Base-by-base conservation (phyloP, 768 basidiomycete species). In the Polyporus arcularius region DNA sequence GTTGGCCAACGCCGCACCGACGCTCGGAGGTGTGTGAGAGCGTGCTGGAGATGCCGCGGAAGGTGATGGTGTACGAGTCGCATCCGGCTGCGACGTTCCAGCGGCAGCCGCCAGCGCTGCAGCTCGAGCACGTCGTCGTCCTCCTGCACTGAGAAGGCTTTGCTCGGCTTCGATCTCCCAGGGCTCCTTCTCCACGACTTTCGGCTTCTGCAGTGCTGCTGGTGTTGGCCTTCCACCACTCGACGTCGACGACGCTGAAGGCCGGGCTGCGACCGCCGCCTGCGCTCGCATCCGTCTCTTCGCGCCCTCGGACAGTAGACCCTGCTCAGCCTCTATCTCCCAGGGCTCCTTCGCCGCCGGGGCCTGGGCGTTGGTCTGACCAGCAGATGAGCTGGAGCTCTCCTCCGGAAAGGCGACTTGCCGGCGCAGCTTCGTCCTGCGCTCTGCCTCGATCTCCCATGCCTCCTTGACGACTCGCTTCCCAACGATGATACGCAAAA, bases 391-490 rank as follows among this genome's bases (percentile, higher is more conserved):
- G 30, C 57, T 26, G 42, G 55, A 30, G 31, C 54, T 40, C n/a
- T 69, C 21, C 21, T 26, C 39, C 12, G 66, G 16, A 11, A 55
- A 42, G 9, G 58, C 60, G 3, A 57, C 55, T 53, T 75, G 72
- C 51, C 73, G 76, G 39, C 78, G 78, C n/a, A 71, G 71, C 57
- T 79, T 82, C 4, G 76, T 66, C 48, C 81, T 78, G 51, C 78
- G 75, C 67, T 94, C 91, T 16, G 85, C 76, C 69, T 90, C 90
- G 12, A 94, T 63, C 69, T 94, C 92, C 92, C 92, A 93, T 35
- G 82, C 72, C 72, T 94, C 92, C 68, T 85, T 85, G 58, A 89
- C 67, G 28, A 90, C 75, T 64, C 79, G 80, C 75, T 90, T 91
- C 15, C 91, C 92, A 2, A 91, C 78, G 16, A 85, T 75, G 18